phyloP scores from a whole-genome alignment of 2,329 filamentous ascomycete genomes.

The Didymella segeticola region DNA sequence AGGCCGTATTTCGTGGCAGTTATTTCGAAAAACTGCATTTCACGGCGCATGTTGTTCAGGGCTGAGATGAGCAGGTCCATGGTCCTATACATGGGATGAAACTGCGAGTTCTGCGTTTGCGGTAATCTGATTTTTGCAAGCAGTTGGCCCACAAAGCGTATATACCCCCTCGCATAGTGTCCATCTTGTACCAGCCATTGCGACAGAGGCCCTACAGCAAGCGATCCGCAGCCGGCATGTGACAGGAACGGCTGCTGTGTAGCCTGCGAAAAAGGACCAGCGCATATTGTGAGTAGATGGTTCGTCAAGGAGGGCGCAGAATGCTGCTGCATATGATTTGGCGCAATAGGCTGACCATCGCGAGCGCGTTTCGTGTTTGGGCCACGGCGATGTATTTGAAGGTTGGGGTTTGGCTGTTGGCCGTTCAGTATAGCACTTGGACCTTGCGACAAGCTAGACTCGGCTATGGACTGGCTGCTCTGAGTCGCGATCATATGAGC shows the following conservation, averaged over 20 bases:
- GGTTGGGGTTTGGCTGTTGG: conserved; percentile 57
- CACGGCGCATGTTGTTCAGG: conserved; percentile 69
- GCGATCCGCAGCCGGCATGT: conserved; percentile 67
- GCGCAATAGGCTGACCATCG: conserved; percentile 47
- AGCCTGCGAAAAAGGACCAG: conserved; percentile 58
- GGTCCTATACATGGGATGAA: conserved; percentile 62
- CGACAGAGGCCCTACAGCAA: conserved; percentile 63
- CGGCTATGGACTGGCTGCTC: conserved; percentile 26
- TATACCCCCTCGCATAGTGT: conserved; percentile 74
- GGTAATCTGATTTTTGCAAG: conserved; percentile 68
- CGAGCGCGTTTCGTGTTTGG: conserved; percentile 50
- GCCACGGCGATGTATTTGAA: conserved; percentile 54
- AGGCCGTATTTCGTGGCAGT: conserved; percentile 68
- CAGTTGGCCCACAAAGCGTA: conserved; percentile 70
- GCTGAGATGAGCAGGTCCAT: conserved; percentile 69
- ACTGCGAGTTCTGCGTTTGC: conserved; percentile 51
- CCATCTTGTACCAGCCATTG: conserved; percentile 76
- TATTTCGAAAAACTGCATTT: conserved; percentile 71
- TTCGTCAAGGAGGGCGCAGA: conserved; percentile 60
- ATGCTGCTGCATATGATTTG: conserved; percentile 27
- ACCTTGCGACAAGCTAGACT: conserved; percentile 24
- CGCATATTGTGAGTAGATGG: conserved; percentile 61
- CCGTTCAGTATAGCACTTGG: conserved; percentile 52
- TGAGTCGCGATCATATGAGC: conserved; percentile 35
- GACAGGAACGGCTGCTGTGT: conserved; percentile 72